phyloP scores from a whole-genome alignment of 495 filamentous ascomycete species.

The Talaromyces stipitatus region DNA sequence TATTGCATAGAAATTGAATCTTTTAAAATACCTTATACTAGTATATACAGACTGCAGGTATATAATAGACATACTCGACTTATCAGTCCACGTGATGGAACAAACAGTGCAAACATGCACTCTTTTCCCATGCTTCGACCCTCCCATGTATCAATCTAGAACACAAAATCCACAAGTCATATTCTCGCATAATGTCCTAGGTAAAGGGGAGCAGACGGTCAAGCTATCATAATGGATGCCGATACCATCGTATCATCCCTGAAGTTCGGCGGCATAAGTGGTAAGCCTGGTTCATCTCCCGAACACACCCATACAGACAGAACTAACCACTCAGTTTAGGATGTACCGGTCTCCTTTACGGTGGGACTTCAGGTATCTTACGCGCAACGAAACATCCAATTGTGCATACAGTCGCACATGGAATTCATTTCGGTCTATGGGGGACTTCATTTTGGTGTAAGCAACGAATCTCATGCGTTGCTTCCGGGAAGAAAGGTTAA shows the following conservation, averaged over 20 bases:
- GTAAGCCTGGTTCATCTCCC: constrained; percentile 30
- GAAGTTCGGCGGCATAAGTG: constrained; percentile 45
- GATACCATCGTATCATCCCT: constrained; percentile 31
- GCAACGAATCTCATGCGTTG: constrained; percentile 10
- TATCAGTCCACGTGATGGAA: neutral
- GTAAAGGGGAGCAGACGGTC: neutral
- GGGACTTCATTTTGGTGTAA: constrained; percentile 73
- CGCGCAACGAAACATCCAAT: constrained; percentile 58
- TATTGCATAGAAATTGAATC: too few relatives aligned
- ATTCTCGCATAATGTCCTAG: neutral
- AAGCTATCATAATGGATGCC: constrained; percentile 3
- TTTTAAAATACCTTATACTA: too few relatives aligned
- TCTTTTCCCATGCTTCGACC: neutral
- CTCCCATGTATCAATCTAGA: too few relatives aligned
- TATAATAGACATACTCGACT: neutral
- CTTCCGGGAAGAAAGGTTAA: neutral
- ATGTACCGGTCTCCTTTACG: constrained; percentile 60
- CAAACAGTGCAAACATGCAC: constrained; percentile 1
- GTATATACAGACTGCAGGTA: neutral
- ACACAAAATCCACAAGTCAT: neutral
- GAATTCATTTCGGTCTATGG: constrained; percentile 72
- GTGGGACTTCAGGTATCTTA: constrained; percentile 60
- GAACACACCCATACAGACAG: neutral
- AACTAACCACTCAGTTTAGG: constrained; percentile 37
- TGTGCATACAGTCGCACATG: constrained; percentile 63